Base-by-base conservation (phyloP, 2,329 filamentous ascomycete genomes). In the Penicillium sp. region DNA sequence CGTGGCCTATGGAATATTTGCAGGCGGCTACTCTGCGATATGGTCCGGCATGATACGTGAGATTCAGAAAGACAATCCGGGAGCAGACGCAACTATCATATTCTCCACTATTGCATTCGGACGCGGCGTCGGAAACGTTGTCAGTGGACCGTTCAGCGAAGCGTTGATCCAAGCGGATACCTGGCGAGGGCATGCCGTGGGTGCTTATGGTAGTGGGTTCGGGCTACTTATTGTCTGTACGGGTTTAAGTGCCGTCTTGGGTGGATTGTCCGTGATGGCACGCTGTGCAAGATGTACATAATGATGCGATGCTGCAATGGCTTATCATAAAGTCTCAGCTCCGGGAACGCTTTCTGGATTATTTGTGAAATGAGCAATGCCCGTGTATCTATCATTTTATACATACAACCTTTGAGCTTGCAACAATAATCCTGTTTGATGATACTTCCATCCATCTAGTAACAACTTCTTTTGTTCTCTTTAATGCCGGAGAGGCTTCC, bases 71-170 rank as follows among this genome's bases (percentile, higher is more conserved):
- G 73, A 70, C 47, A 71, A 76, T 16, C 60, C 65, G 1, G 61
- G 57, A 5, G 71, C 77, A 0, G 82, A 84, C 44, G 71, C 78
- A 3, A 78, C 80, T 0, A 78, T 84, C 61, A 74, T 83, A 1
- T 81, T 84, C 57, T 78, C 77, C 0, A 74, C 79, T 14, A 70
- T 84, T 54, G 77, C 77, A 10, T 78, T 78, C 9, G 82, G 82
- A 0, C 79, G 81, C 46, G 83, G 82, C 0, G 75, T 84, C 19
- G 82, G 82, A 3, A 81, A 79, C 66, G 70, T 85, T 10, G 75
- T 79, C 10, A 79, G 76, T 59, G 83, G 83, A 3, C 82, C 83
- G 0, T 67, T 85, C 43, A 83, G 81, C 50, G 81, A 83, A 65
- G 73, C 73, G 27, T 69, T 74, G 47, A 18, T 73, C 1, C 51